Evolutionary conservation across 2,329 filamentous ascomycete genomes (phyloP).

Genomic region (Calonectria ilicicola): DNA sequence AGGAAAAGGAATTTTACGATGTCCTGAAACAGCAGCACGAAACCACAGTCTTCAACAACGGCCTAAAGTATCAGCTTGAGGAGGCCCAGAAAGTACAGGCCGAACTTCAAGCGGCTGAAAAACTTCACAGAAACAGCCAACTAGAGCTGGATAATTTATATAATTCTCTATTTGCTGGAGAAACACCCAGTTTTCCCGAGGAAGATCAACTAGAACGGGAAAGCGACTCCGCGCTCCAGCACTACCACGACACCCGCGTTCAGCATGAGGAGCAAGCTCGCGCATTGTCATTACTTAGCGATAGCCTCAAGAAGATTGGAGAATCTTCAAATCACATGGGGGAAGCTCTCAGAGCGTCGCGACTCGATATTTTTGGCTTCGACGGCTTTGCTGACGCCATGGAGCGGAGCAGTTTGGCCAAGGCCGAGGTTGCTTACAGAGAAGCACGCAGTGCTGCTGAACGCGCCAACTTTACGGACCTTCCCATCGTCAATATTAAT

Average conservation of each 20-base stretch:
- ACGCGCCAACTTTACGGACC: not conserved
- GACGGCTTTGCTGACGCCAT: not conserved
- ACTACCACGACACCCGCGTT: not conserved
- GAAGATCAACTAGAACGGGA: not conserved
- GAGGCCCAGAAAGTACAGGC: not conserved
- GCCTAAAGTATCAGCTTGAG: not conserved
- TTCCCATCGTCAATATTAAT: not conserved
- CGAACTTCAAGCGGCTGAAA: not conserved
- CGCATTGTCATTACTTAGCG: not conserved
- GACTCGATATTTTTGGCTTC: not conserved
- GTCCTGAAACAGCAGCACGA: not conserved
- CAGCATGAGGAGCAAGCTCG: not conserved
- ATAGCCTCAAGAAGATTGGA: not conserved
- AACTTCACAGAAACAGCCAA: not conserved
- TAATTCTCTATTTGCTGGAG: not conserved
- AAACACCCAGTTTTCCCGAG: not conserved
- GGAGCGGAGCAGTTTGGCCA: not conserved
- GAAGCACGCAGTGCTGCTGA: not conserved
- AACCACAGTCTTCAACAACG: not conserved
- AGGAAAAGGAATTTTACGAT: not conserved
- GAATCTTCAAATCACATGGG: not conserved
- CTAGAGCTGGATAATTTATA: not conserved
- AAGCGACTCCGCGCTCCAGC: not conserved
- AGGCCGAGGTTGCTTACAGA: not conserved
- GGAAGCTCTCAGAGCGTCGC: not conserved